phyloP scores from a whole-genome alignment of 1,139 yeast species.

The Kurtzmaniella natalensis region DNA sequence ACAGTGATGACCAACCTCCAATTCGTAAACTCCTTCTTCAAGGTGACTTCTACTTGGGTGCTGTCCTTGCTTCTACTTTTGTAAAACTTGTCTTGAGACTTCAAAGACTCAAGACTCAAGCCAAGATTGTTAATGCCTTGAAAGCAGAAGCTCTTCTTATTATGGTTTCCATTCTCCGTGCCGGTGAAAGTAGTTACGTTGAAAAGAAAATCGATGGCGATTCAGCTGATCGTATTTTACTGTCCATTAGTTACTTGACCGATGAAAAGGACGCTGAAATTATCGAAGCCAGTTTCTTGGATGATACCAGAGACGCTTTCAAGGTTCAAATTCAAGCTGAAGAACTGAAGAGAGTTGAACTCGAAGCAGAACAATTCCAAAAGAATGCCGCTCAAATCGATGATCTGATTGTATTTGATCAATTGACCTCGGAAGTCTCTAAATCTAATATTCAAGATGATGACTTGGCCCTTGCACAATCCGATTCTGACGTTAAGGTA shows the following conservation, averaged over 20 bases:
- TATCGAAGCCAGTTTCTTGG: constrained; percentile 73
- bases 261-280: constrained; percentile 52
- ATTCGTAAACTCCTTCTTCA: constrained; percentile 75
- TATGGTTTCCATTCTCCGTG: constrained; percentile 87
- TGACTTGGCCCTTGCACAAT: constrained; percentile 37
- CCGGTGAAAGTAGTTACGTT: constrained; percentile 77
- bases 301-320: constrained; percentile 85
- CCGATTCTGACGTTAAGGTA: constrained; percentile 46
- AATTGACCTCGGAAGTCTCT: constrained; percentile 35
- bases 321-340: constrained; percentile 54
- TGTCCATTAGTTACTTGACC: constrained; percentile 74
- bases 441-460: constrained; percentile 44
- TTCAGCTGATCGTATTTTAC: constrained; percentile 83
- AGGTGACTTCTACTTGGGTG: constrained; percentile 89
- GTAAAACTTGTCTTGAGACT: constrained; percentile 85
- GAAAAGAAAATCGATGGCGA: constrained; percentile 88
- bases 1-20: constrained; percentile 54
- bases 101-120: constrained; percentile 52
- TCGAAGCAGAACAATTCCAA: constrained; percentile 56
- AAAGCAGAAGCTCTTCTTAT: constrained; percentile 94
- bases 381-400: constrained; percentile 79
- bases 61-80: constrained; percentile 83
- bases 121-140: constrained; percentile 67
- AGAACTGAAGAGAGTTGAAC: constrained; percentile 53
- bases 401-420: constrained; percentile 78